These are phyloP conservation scores for Gracilaria domingensis DNA, from an alignment of 23 red algal species.

Conservation along the genomic window DNA sequence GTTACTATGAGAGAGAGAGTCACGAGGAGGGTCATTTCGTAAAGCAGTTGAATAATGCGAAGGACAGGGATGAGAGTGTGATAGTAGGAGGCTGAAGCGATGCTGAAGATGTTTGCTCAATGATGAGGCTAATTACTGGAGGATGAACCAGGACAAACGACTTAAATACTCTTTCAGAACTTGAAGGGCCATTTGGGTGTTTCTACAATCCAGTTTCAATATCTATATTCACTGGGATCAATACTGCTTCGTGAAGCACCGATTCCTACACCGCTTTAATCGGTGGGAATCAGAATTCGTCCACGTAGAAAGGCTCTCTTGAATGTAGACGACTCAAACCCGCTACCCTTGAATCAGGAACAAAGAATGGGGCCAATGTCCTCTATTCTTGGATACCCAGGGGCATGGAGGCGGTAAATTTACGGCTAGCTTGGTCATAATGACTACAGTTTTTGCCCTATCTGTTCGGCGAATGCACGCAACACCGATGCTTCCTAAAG, in stretches of 20 bases:
- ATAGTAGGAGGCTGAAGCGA: not conserved
- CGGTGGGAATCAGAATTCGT: not conserved
- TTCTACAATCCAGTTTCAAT: not conserved
- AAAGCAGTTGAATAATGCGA: not conserved
- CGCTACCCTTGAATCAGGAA: not conserved
- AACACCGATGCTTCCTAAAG: not conserved
- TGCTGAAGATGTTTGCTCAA: too few species aligned
- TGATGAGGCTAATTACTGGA: too few species aligned
- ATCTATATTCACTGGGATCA: not conserved
- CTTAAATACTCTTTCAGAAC: not conserved
- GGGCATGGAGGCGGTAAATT: not conserved
- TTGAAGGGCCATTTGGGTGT: not conserved
- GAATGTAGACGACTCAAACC: not conserved
- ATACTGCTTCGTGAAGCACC: not conserved
- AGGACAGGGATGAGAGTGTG: not conserved
- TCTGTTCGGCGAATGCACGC: not conserved
- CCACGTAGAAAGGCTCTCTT: not conserved
- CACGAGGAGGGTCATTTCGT: not conserved
- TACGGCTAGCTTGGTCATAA: not conserved
- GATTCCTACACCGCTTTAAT: constrained; percentile 1
- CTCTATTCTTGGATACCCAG: constrained; percentile 1
- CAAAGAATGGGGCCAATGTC: not conserved
- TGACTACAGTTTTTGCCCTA: not conserved
- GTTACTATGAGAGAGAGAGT: not conserved
- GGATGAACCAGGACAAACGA: not conserved